Conservation (phyloP, 2,329 filamentous ascomycete genomes). For the Cladosporium velox region DNA sequence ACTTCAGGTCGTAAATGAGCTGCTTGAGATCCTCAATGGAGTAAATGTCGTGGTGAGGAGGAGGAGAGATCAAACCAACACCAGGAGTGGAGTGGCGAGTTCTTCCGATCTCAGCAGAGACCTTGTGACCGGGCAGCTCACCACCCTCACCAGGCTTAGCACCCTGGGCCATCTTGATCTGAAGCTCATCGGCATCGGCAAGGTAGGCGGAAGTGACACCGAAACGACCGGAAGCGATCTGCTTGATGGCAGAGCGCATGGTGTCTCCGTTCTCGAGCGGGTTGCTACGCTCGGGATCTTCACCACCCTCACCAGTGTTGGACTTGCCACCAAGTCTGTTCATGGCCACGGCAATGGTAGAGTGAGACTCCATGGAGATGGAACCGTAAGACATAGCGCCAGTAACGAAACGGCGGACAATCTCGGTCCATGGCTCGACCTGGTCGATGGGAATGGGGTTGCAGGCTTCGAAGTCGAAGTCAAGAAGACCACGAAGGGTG, state of each 20-base stretch:
- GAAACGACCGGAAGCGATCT: constrained; percentile 93
- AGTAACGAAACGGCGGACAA: constrained; percentile 93
- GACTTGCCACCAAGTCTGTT: constrained; percentile 95
- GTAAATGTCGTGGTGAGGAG: constrained; percentile 97
- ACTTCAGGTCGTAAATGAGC: constrained; percentile 96
- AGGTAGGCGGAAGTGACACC: constrained; percentile 95
- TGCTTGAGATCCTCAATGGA: constrained; percentile 98
- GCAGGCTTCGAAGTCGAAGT: constrained; percentile 91
- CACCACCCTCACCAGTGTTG: constrained; percentile 96
- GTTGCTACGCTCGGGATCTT: constrained; percentile 87
- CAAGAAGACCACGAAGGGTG: constrained; percentile 88
- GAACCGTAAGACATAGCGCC: constrained; percentile 99
- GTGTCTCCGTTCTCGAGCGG: constrained; percentile 89
- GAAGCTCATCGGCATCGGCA: constrained; percentile 90
- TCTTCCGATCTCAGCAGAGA: constrained; percentile 88
- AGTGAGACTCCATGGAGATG: constrained; percentile 98
- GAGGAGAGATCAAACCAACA: constrained; percentile 92
- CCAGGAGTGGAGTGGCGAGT: constrained; percentile 95
- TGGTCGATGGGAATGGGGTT: constrained; percentile 89
- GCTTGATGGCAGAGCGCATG: constrained; percentile 97
- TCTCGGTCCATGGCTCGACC: constrained; percentile 97
- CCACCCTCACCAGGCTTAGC: constrained; percentile 97
- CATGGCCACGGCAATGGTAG: constrained; percentile 93
- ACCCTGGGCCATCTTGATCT: constrained; percentile 99
- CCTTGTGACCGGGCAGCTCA: constrained; percentile 95